These are phyloP conservation scores for Ustilago lituana DNA, from an alignment of 1,284 basidiomycete genomes.

Conservation along the genomic window DNA sequence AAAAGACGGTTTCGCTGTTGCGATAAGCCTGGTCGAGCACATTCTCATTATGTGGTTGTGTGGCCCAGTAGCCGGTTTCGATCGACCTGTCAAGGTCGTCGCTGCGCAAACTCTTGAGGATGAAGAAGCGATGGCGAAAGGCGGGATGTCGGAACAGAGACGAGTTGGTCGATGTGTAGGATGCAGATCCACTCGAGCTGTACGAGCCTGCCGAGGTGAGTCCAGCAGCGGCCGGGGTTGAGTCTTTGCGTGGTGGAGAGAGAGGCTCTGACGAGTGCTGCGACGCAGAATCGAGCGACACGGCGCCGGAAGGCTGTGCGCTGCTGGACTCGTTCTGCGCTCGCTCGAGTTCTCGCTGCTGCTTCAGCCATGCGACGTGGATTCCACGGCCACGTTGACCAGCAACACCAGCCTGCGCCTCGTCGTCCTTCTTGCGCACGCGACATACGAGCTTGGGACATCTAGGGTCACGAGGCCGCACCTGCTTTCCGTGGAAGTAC, in stretches of 20 bases:
- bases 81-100: slow-evolving; percentile 85
- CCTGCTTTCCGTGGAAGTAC: slow-evolving; percentile 76
- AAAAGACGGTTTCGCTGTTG: slow-evolving; percentile 83
- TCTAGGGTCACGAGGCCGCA: slow-evolving; percentile 76
- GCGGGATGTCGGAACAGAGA: slow-evolving; percentile 78
- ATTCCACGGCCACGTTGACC: slow-evolving; percentile 87
- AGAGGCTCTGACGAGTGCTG: slow-evolving; percentile 14
- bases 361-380: slow-evolving; percentile 78
- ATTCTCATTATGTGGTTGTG: slow-evolving; percentile 88
- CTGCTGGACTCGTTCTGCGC: no score
- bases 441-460: slow-evolving; percentile 86
- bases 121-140: slow-evolving; percentile 89
- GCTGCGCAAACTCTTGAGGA: slow-evolving; percentile 81
- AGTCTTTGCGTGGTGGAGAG: slow-evolving; percentile 12
- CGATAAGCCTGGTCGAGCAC: slow-evolving; percentile 83
- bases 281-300: neutral
- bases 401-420: slow-evolving; percentile 87
- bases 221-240: slow-evolving; percentile 10
- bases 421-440: slow-evolving; percentile 84
- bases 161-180: slow-evolving; percentile 63
- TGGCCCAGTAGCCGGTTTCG: slow-evolving; percentile 85
- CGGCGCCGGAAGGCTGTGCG: neutral
- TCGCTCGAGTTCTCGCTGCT: slow-evolving; percentile 68
- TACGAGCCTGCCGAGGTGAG: slow-evolving; percentile 34
- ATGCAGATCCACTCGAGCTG: slow-evolving; percentile 51